These are phyloP conservation scores for Leccinum olivaceopallidum DNA, from an alignment of 768 basidiomycete genomes.

Conservation along the genomic window DNA sequence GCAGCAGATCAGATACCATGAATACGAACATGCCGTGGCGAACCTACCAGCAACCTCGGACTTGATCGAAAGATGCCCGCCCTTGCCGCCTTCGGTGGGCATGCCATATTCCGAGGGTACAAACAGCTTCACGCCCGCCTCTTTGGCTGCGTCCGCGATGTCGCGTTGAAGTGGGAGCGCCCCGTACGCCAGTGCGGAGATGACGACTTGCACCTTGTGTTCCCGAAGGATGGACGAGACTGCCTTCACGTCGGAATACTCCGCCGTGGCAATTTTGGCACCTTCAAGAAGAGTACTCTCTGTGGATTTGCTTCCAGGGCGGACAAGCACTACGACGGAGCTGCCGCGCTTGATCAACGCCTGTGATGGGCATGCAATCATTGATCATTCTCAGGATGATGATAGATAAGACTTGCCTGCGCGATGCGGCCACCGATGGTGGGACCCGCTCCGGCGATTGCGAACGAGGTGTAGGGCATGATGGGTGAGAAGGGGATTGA, in stretches of 20 bases:
- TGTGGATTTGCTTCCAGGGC: constrained; percentile 19
- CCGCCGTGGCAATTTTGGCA: constrained; percentile 29
- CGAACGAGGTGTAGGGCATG: constrained; percentile 37
- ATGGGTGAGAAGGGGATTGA: background rate
- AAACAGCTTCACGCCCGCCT: constrained; percentile 38
- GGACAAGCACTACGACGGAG: constrained; percentile 29
- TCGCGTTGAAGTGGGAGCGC: constrained; percentile 27
- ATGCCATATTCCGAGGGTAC: constrained; percentile 41
- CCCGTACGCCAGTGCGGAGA: constrained; percentile 34
- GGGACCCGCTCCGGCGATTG: constrained; percentile 37
- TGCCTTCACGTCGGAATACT: constrained; percentile 27
- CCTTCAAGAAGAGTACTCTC: constrained; percentile 24
- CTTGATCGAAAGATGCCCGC: constrained; percentile 27
- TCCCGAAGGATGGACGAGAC: constrained; percentile 30
- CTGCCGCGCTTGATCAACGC: constrained; percentile 21
- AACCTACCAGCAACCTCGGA: constrained; percentile 30
- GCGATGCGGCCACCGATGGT: constrained; percentile 37
- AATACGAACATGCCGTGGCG: background rate
- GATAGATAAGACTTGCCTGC: constrained; percentile 15
- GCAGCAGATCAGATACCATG: background rate
- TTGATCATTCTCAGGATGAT: background rate
- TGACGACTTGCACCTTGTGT: constrained; percentile 35
- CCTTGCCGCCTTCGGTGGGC: constrained; percentile 34
- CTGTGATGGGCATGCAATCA: constrained; percentile 12
- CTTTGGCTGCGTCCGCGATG: constrained; percentile 38